phyloP scores from a whole-genome alignment of 768 basidiomycete genomes.

The Trametes elegans region DNA sequence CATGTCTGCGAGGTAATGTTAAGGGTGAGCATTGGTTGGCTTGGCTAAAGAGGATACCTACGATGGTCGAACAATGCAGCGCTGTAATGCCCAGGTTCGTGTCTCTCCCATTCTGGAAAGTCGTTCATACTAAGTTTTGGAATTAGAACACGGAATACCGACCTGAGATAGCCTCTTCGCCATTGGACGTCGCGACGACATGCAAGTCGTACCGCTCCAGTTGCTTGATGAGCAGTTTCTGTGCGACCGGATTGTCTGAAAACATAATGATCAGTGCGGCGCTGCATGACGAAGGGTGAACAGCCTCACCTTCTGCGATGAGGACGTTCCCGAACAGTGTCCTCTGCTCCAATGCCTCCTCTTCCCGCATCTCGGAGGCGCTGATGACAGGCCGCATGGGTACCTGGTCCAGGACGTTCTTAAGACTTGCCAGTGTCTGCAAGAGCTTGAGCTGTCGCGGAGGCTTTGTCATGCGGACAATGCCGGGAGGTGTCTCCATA shows the following conservation, averaged over 20 bases:
- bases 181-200: conserved; percentile 63
- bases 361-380: conserved; percentile 44
- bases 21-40: neutral
- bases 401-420: conserved; percentile 48
- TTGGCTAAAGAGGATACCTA: conserved; percentile 32
- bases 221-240: conserved; percentile 65
- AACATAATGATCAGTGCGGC: neutral
- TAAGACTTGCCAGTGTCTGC: conserved; percentile 59
- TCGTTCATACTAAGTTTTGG: neutral
- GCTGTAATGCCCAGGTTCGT: conserved; percentile 65
- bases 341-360: conserved; percentile 45
- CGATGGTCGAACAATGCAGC: conserved; percentile 76
- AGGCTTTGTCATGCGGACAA: conserved; percentile 71
- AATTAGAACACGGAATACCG: neutral
- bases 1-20: conserved; percentile 59
- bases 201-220: conserved; percentile 58
- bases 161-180: conserved; percentile 65
- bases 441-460: conserved; percentile 59
- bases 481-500: conserved; percentile 40
- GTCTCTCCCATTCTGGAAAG: conserved; percentile 60
- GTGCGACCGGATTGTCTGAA: conserved; percentile 69
- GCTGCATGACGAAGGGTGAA: no score
- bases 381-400: conserved; percentile 34
- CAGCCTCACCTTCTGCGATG: conserved; percentile 78
- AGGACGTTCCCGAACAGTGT: conserved; percentile 66